Base-by-base conservation (phyloP, 1,284 basidiomycete genomes). In the Apiotrichum domesticum region DNA sequence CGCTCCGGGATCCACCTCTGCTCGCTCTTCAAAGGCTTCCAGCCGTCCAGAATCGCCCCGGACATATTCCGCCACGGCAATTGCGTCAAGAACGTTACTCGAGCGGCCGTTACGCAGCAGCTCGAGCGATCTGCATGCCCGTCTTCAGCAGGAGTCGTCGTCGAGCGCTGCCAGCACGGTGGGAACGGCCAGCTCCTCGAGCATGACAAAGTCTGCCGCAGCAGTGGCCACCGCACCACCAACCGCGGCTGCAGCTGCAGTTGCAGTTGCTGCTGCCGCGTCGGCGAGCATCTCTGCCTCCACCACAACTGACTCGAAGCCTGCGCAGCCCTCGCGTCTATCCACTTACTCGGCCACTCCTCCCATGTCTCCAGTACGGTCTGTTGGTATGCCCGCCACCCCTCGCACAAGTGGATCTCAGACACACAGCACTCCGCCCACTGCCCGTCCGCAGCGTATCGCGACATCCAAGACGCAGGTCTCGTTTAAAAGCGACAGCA, bases 401-500 rank as follows among this genome's bases (percentile, higher is more conserved):
- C 49, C 55, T 5, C 51, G 51, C 56, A 29, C 61, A 59, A 49
- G 63, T 63, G 6, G 21, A 35, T 33, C 45, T n/a, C 39, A 35
- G 10, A 44, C 33, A 40, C 34, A 41, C 43, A 13, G 55, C 56
- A 11, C 63, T 63, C 35, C 63, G 58, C 37, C 68, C 55, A 40
- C 56, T 3, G 51, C 56, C 4, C 54, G 59, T 56, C 35, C 62
- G 52, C 55, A 64, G 58, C 49, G 70, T 59, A 14, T 61, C 58
- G 10, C 29, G 3, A 6, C 51, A 57, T 15, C 51, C 58, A 32
- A 65, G 6, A 54, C 56, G 0, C 63, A 64, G 14, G 70, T 72
- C 1, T 66, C 72, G 2, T 72, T 72, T 39, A 66, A 62, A 3
- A 52, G 58, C 13, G 57, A 59, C 39, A 35, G 55, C 33, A 55